phyloP scores from a whole-genome alignment of 1,139 yeast species.

The Pichia sp. region DNA sequence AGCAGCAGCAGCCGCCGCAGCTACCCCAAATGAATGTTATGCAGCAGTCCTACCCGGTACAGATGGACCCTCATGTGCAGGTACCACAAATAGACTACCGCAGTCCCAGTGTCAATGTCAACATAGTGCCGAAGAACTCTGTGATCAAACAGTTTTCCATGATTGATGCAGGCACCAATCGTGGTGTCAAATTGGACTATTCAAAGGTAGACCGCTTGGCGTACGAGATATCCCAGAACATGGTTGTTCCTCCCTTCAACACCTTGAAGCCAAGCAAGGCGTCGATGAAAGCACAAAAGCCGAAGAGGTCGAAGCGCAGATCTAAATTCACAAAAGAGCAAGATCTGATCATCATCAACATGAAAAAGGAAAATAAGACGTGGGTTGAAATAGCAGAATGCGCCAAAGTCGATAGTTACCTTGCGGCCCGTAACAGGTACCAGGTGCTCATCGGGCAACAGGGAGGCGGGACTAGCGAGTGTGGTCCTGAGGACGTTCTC shows the following conservation, averaged over 20 bases:
- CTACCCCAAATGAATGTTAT: background rate
- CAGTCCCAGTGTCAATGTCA: background rate
- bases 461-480: conserved; percentile 66
- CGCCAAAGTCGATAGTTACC: conserved; percentile 60
- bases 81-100: background rate
- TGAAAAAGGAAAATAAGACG: conserved; percentile 59
- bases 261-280: conserved; percentile 28
- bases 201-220: conserved; percentile 25
- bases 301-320: conserved; percentile 52
- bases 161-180: conserved; percentile 15
- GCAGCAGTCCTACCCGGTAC: background rate
- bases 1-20: background rate
- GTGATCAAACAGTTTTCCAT: conserved; percentile 1
- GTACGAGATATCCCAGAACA: conserved; percentile 27
- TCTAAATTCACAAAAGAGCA: conserved; percentile 67
- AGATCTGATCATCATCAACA: conserved; percentile 56
- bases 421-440: conserved; percentile 74
- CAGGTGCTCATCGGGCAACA: conserved; percentile 83
- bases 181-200: conserved; percentile 19
- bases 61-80: background rate
- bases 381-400: conserved; percentile 76
- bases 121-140: background rate
- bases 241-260: conserved; percentile 40
- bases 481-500: conserved; percentile 57
- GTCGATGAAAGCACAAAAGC: conserved; percentile 26